A percentile compares a stretch with the other conserved stretches of the same genome.
Conservation (phyloP, 140 eudicot genomes). For the Artemisia princeps region DNA sequence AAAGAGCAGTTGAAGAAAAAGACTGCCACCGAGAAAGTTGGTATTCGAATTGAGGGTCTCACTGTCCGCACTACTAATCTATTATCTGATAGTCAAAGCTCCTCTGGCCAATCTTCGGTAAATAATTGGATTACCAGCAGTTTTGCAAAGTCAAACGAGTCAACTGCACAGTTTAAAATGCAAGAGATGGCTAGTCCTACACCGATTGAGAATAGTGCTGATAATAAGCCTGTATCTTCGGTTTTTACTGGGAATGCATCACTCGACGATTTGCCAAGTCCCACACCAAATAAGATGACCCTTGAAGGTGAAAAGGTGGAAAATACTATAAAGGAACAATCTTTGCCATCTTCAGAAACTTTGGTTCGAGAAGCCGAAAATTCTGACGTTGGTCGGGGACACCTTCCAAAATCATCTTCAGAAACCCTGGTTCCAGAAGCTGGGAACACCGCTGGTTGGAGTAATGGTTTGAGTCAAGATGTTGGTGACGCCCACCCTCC, state of each 20-base stretch:
- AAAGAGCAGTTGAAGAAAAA: constrained; percentile 34
- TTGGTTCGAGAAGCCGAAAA: no score
- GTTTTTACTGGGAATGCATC: constrained; percentile 28
- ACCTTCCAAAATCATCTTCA: no score
- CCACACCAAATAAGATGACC: constrained; percentile 22
- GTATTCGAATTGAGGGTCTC: constrained; percentile 25
- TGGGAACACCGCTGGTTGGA: constrained; percentile 44
- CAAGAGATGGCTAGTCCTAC: constrained; percentile 30
- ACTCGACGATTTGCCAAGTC: constrained; percentile 34
- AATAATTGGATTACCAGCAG: constrained; percentile 25
- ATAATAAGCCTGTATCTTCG: constrained; percentile 21
- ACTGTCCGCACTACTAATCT: constrained; percentile 22
- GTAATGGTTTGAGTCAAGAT: constrained; percentile 39
- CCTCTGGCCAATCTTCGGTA: constrained; percentile 35
- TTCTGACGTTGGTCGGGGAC: no score
- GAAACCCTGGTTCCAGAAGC: constrained; percentile 31
- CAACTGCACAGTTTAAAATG: constrained; percentile 1
- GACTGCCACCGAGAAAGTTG: constrained; percentile 24
- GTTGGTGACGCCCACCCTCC: constrained; percentile 37
- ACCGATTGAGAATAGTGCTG: constrained; percentile 24
- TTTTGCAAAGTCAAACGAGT: constrained; percentile 18
- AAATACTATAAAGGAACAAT: constrained; percentile 24
- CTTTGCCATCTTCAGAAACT: no score
- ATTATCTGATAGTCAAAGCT: constrained; percentile 23
- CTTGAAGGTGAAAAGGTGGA: constrained; percentile 15